phyloP scores from a whole-genome alignment of 306 rosid species.

The Castanospermum australe region DNA sequence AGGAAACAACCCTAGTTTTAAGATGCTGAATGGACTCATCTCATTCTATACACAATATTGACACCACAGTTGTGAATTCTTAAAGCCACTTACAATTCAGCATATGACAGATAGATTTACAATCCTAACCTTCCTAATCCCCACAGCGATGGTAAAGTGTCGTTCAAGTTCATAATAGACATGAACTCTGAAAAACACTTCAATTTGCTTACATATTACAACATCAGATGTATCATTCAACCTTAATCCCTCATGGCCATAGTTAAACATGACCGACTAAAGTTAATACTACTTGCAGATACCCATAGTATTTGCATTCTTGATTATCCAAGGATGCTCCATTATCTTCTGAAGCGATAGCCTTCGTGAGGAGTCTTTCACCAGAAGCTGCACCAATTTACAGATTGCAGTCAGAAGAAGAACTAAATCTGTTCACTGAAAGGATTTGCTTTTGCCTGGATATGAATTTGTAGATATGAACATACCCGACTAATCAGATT shows the following conservation, averaged over 20 bases:
- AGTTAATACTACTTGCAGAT: constrained; percentile 39
- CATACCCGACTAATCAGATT: constrained; percentile 69
- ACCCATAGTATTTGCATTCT: constrained; percentile 64
- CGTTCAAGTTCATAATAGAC: neutral
- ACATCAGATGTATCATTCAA: neutral
- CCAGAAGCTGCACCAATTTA: constrained; percentile 64
- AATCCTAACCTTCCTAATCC: neutral
- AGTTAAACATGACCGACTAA: neutral
- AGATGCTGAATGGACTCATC: neutral
- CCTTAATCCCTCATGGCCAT: constrained; percentile 9
- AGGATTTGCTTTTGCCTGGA: neutral
- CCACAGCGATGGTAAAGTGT: neutral
- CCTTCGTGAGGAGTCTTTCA: constrained; percentile 73
- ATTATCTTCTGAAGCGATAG: constrained; percentile 74
- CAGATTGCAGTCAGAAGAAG: neutral
- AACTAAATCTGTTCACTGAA: neutral
- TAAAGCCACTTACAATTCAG: neutral
- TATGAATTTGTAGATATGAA: neutral
- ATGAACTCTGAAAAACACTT: neutral
- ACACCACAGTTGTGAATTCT: neutral
- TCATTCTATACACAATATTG: neutral
- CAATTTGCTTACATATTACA: neutral
- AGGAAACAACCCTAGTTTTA: neutral
- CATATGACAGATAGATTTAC: neutral
- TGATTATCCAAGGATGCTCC: constrained; percentile 87